Evolutionary conservation across 306 rosid genomes (phyloP), one percentile per base, ranked within the genome.

Genomic region (Boehmeria nivea): DNA sequence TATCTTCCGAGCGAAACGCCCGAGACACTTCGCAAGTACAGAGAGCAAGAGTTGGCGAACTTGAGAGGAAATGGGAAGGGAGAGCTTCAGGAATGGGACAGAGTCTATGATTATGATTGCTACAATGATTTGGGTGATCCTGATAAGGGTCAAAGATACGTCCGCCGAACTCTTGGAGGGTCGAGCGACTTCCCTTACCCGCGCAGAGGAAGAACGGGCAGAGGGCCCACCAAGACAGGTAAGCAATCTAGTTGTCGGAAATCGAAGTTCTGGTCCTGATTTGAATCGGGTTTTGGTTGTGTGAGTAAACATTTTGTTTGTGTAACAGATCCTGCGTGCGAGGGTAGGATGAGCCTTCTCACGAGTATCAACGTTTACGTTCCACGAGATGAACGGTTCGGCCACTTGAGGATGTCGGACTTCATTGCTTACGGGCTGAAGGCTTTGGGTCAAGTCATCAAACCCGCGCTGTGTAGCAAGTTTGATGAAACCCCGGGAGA

Each of bases 361-460:
- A 21, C 51, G 76, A 81, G 94, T 59, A 60, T 90, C 23, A 76
- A 67, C 59, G 70, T 87, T 52, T 87, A 87, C 56, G 98, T 90
- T 54, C 98, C 98, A 15, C 76, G 85, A 61, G 95, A 86, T 21
- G 97, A 90, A 59, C 77, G 76, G 52, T 86, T 90, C 59, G 86
- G 88, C 4, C 91, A 82, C 72, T 60, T 87, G 80, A 90, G 81
- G 72, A 48, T 87, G 82, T 27, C 94, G 5, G 95, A 90, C 40
- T 87, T 87, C 67, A 69, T 90, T 25, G 94, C 75, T 39, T 72
- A 76, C 69, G 78, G 82, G 46, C 24, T 90, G 50, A 84, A 86
- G 64, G 63, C 94, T 20, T 6, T 84, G 47, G 66, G 60, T 44
- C 95, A 84, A 59, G 52, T 87, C 14, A 34, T 84, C 15, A 74